Evolutionary conservation across 805 yeast species (phyloP), one percentile per base, ranked within the genome.

Genomic region (Saccharomyces jurei): DNA sequence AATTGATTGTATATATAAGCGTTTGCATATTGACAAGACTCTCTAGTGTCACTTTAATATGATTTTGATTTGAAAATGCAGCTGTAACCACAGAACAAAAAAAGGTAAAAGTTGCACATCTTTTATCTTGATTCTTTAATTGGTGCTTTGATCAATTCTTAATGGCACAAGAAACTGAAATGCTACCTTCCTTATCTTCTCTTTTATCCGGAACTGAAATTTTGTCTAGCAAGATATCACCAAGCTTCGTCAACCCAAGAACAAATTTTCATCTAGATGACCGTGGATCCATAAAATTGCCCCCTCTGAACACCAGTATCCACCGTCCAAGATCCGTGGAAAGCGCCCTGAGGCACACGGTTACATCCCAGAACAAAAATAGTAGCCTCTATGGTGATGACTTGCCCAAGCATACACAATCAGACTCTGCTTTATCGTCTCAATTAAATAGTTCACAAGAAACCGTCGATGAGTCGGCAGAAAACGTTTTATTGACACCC

Each of bases 261-360:
- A 51, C 54, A 10, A 58, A 51, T n/a, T 66, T 67, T 56, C 59
- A 56, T 44, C 60, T 58, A 52, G 67, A 64, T 52, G 57, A 53
- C 13, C 56, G 58, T 4, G 71, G 72, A 5, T 52, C 63, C 5
- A 67, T 68, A 41, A 63, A 60, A 47, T 54, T 68, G 28, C 72
- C 72, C 21, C 72, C 72, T 1, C 48, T 68, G 27, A 44, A 54
- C 27, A 27, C 52, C 8, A 52, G 57, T 11, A 56, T 59, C 26
- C 44, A 55, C 17, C 58, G 67, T 30, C 67, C 66, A 17, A 59
- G 50, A 36, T 60, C 67, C 9, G 60, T 60, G 1, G 69, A 65
- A 36, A 61, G 66, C 31, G 63, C 68, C 9, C 41, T 63, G 30
- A 65, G 68, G 52, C 60, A 63, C 32, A 61, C 66, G 3, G 60